A percentile compares a stretch with the other conserved stretches of the same genome.
phyloP scores from a whole-genome alignment of 495 filamentous ascomycete genomes.

The Podospora appendiculata region DNA sequence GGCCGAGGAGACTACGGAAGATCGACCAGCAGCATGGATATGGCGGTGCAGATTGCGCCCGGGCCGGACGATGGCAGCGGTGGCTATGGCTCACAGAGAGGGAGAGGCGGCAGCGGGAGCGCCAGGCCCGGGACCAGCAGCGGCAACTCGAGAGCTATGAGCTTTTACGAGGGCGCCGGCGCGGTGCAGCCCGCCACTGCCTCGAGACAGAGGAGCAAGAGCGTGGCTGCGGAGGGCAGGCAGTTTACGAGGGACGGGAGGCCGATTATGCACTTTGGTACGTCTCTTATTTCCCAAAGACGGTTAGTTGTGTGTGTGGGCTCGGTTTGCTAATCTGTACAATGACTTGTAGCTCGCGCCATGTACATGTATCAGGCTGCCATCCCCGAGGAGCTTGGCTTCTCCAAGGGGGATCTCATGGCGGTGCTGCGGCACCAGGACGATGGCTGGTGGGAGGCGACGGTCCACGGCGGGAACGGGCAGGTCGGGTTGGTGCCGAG shows the following conservation, averaged over 20 bases:
- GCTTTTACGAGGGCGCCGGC: conserved; percentile 53
- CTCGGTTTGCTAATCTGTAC: not conserved
- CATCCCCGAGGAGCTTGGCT: conserved; percentile 91
- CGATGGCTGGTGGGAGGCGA: conserved; percentile 99
- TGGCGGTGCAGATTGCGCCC: conserved; percentile 75
- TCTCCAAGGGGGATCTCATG: conserved; percentile 85
- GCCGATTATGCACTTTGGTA: conserved; percentile 87
- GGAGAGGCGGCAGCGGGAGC: conserved; percentile 24
- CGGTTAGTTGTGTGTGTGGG: not conserved
- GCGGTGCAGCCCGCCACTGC: conserved; percentile 32
- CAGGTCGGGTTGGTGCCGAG: conserved; percentile 85
- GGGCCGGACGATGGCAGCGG: conserved; percentile 22
- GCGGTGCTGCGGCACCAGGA: conserved; percentile 90
- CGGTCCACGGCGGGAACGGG: conserved; percentile 68
- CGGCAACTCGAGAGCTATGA: conserved; percentile 30
- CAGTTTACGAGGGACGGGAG: conserved; percentile 81
- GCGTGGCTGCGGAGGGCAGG: conserved; percentile 59
- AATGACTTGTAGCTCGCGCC: conserved; percentile 59
- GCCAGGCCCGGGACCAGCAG: conserved; percentile 23
- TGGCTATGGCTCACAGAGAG: conserved; percentile 48
- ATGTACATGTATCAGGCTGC: conserved; percentile 91
- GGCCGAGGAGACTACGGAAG: conserved; percentile 1
- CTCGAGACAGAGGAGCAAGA: conserved; percentile 65
- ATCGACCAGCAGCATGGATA: conserved; percentile 23
- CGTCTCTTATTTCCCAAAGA: conserved; percentile 27